Evolutionary conservation across 192 early-diverging fungal genomes (phyloP).

Genomic region (Diversispora epigaea): DNA sequence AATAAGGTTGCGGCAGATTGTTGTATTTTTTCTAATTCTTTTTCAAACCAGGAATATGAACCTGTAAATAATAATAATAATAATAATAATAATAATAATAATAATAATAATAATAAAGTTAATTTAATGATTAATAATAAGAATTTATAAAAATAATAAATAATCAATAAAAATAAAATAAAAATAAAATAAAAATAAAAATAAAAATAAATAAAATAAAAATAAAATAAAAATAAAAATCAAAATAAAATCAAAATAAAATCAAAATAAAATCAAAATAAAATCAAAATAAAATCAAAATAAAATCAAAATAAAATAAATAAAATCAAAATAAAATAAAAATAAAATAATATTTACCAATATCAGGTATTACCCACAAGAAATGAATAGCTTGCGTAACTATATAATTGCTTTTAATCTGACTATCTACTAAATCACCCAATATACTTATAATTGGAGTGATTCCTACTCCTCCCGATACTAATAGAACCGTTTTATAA

Average conservation of each 20-base stretch:
- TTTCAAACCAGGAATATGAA: slow-evolving; percentile 25
- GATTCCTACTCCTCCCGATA: slow-evolving; percentile 45
- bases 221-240: no score
- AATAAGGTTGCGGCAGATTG: not conserved
- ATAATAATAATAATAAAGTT: not conserved
- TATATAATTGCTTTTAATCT: slow-evolving; percentile 31
- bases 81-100: not conserved
- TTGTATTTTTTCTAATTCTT: not conserved
- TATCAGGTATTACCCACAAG: slow-evolving; percentile 42
- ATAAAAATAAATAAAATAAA: no score
- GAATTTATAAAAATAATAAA: not conserved
- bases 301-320: no score
- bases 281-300: no score
- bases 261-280: no score
- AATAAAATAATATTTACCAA: slow-evolving; percentile 36
- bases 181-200: no score
- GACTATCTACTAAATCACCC: slow-evolving; percentile 40
- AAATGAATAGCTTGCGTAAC: slow-evolving; percentile 42
- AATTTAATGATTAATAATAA: not conserved
- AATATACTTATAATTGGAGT: slow-evolving; percentile 44
- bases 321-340: no score
- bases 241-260: no score
- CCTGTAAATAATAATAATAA: slow-evolving; percentile 11
- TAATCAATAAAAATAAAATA: no score
- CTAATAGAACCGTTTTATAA: slow-evolving; percentile 32